Evolutionary conservation across 2,329 filamentous ascomycete species (phyloP), one percentile per base, ranked within the genome.

Genomic region (Phyllosticta paracitricarpa): DNA sequence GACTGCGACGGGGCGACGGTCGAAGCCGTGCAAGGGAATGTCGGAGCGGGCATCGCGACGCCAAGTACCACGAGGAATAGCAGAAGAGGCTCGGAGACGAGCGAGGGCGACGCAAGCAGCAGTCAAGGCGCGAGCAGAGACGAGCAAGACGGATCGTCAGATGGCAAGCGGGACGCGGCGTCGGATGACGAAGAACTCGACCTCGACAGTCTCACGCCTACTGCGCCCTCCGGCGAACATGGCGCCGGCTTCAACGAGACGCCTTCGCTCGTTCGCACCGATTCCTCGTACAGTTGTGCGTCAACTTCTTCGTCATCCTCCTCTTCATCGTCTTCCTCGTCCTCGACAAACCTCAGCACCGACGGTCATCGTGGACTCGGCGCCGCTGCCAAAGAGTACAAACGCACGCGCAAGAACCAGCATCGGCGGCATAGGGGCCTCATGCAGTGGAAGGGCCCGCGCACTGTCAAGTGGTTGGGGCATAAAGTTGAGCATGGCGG

Each of bases 361-460:
- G 67, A 73, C 51, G 72, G 74, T 1, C 78, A 74, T 64, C 75
- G 78, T 64, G 84, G 78, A 51, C 69, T 76, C 48, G 72, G 77
- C 9, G 79, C 81, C 53, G 77, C 82, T 68, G 63, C 84, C 54
- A 81, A 79, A 61, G 85, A 88, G 63, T 88, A 85, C 69, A 83
- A 81, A 68, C 77, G 79, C 62, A 77, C 85, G 65, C 76, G 80
- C 64, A 82, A 81, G 71, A 79, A 82, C 63, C 73, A 88, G 64
- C 85, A 89, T 71, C 76, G 86, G 56, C 81, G 82, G 68, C 85
- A 91, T 68, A 75, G 85, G 24, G 88, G 88, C 0, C 69, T 88
- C 51, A 91, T 91, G 88, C 88, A 91, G 73, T 91, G 86, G 84
- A 82, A 81, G 68, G 71, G 81, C 68, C 81, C 78, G 22, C 77